Evolutionary conservation across 2,329 filamentous ascomycete species (phyloP), one percentile per base, ranked within the genome.

Genomic region (Dothideomycetidae sp.): DNA sequence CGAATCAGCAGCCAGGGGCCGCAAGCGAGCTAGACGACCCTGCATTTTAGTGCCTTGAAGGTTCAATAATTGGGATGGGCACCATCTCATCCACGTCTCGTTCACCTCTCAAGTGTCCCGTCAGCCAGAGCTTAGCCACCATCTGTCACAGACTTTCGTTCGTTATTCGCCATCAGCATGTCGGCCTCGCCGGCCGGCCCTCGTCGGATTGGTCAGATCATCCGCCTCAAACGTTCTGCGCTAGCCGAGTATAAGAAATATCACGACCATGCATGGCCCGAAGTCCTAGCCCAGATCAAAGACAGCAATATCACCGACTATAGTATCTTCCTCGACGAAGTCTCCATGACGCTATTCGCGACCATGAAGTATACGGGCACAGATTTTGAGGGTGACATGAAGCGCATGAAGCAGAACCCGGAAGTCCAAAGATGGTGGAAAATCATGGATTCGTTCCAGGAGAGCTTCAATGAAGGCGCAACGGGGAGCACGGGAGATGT

Each of bases 391-490:
- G 75, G 66, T 7, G 81, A 88, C 51, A 86, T 88, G 82, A 68
- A 72, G 55, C 67, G 64, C 43, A 85, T 86, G 80, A 66, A 68
- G 1, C 73, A 72, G 40, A 83, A 85, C 48, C 68, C 72, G 1
- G 77, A 76, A 51, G 78, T 86, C 21, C 68, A 73, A 39, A 75
- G 80, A 55, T 88, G 81, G 82, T 88, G 81, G 81, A 63, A 62
- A 41, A 78, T 86, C 74, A 86, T 81, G 34, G 81, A 88, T 55
- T 64, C 65, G 10, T 82, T 76, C 65, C 81, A 86, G 59, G 76
- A 63, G 44, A 56, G 49, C 5, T 52, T 79, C 18, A 70, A 78
- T 2, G 63, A 68, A 0, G 75, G 73, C 0, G 73, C 73, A 2
- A 66, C 61, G 48, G 67, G 65, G 42, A 76, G 72, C 43, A 64